Evolutionary conservation across 2,329 filamentous ascomycete genomes (phyloP), one percentile per base, ranked within the genome.

Genomic region (Tolypocladium guangdongense): DNA sequence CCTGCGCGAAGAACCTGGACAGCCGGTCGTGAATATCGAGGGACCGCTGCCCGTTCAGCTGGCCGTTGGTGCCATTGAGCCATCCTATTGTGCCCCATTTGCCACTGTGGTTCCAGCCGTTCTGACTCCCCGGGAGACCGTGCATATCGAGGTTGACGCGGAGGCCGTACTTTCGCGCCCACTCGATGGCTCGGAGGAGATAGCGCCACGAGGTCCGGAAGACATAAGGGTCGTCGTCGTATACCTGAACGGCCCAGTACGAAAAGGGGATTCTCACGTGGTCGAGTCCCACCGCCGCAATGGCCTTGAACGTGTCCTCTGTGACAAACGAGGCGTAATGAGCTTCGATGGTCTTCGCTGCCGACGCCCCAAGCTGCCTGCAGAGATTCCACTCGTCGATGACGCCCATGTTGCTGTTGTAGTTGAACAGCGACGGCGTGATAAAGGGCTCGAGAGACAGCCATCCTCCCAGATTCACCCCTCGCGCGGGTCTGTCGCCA

Each of bases 101-200:
- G 0, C 93, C 93, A 60, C 88, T 95, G 69, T 99, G 93, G 63
- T 96, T 96, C 92, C 92, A 97, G 2, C 93, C 93, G 63, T 99
- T 99, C 65, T 97, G 93, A 56, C 87, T 92, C 0, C 93, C 93
- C 0, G 92, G 92, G 0, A 93, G 76, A n/a, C 80, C 90, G 71
- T 99, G 93, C 5, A 96, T 73, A 67, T 99, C 93, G 4, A 99
- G 81, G 58, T 97, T 97, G 41, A 99, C 83, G 2, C 93, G 86
- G 5, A 99, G 75, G 0, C 93, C 93, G 67, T 96, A 87, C 64
- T 95, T 91, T 30, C 93, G 86, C 46, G 88, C 89, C 80, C 89
- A 99, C 68, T 99, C 93, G 59, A 99, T 96, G 11, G 80, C 89
- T 18, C 93, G 85, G 11, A 99, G 80, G 2, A 99, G 83, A 64